Evolutionary conservation across 345 rosid genomes (phyloP).

Genomic region (Eucalyptus pauciflora): DNA sequence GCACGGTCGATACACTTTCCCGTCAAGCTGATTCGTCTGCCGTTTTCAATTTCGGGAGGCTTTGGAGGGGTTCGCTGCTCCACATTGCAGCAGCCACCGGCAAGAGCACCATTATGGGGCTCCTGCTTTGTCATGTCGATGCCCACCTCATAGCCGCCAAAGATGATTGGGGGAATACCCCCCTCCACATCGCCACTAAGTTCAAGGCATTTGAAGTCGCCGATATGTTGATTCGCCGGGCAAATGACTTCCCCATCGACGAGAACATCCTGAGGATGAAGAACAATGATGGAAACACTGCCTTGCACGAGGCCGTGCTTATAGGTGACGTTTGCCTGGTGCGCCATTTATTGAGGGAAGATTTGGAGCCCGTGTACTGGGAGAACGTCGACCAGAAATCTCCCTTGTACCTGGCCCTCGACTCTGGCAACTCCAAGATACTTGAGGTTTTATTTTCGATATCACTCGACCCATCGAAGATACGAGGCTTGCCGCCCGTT

Average conservation of each 20-base stretch:
- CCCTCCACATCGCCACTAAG: neutral
- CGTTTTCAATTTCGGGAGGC: too few relatives aligned
- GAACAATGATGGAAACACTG: neutral
- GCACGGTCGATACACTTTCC: rapidly evolving
- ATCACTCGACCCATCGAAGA: neutral
- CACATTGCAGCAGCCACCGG: neutral
- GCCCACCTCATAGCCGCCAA: neutral
- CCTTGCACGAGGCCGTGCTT: neutral
- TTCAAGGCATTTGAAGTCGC: rapidly evolving
- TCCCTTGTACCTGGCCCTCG: neutral
- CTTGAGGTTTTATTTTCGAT: rapidly evolving
- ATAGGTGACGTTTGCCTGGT: rapidly evolving
- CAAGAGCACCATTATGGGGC: rapidly evolving
- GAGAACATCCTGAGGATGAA: neutral
- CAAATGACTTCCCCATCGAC: rapidly evolving
- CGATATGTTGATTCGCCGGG: neutral
- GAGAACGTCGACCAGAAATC: neutral
- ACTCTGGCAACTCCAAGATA: rapidly evolving
- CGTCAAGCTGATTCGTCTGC: too few relatives aligned
- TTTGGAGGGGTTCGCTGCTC: neutral
- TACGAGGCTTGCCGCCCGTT: neutral
- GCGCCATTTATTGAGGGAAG: too few relatives aligned
- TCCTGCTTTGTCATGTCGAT: neutral
- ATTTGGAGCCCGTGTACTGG: neutral
- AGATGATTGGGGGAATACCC: neutral